phyloP scores from a whole-genome alignment of 2,329 filamentous ascomycete genomes.

The Catunica adiposa region DNA sequence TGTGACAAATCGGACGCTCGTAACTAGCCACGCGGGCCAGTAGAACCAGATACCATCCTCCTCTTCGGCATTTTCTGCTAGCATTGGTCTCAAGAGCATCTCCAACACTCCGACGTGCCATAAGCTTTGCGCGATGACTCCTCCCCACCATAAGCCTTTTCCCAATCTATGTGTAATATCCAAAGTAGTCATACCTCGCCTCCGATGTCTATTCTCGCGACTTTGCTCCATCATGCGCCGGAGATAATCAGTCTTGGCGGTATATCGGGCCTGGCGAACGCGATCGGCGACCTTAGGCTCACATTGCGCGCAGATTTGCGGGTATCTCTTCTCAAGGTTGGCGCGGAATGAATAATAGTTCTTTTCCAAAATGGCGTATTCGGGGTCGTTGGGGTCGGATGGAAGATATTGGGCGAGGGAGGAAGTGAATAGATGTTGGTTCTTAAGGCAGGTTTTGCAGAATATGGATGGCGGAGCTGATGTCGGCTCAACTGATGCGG shows the following conservation, averaged over 20 bases:
- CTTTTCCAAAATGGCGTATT: slow-evolving; percentile 51
- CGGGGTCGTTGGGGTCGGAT: slow-evolving; percentile 44
- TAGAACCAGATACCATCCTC: slow-evolving; percentile 4
- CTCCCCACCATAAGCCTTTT: slow-evolving; percentile 32
- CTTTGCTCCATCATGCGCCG: slow-evolving; percentile 57
- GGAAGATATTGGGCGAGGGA: slow-evolving; percentile 67
- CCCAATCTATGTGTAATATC: slow-evolving; percentile 29
- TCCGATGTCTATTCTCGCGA: slow-evolving; percentile 23
- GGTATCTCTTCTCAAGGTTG: slow-evolving; percentile 66
- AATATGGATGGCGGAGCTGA: slow-evolving; percentile 27
- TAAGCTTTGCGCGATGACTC: slow-evolving; percentile 28
- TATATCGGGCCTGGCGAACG: slow-evolving; percentile 58
- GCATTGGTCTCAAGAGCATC: slow-evolving; percentile 2
- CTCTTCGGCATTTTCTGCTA: background rate
- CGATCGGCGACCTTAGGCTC: slow-evolving; percentile 54
- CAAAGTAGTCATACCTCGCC: slow-evolving; percentile 22
- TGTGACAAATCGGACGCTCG: background rate
- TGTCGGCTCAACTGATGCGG: slow-evolving; percentile 18
- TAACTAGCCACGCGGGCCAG: slow-evolving; percentile 5
- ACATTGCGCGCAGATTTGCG: slow-evolving; percentile 72
- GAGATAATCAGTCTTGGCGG: slow-evolving; percentile 67
- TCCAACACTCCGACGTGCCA: slow-evolving; percentile 31
- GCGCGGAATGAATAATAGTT: slow-evolving; percentile 53
- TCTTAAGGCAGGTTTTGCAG: slow-evolving; percentile 70
- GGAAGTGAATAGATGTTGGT: slow-evolving; percentile 67